Evolutionary conservation across 768 basidiomycete genomes (phyloP).

Genomic region (Psilocybe cyanescens): DNA sequence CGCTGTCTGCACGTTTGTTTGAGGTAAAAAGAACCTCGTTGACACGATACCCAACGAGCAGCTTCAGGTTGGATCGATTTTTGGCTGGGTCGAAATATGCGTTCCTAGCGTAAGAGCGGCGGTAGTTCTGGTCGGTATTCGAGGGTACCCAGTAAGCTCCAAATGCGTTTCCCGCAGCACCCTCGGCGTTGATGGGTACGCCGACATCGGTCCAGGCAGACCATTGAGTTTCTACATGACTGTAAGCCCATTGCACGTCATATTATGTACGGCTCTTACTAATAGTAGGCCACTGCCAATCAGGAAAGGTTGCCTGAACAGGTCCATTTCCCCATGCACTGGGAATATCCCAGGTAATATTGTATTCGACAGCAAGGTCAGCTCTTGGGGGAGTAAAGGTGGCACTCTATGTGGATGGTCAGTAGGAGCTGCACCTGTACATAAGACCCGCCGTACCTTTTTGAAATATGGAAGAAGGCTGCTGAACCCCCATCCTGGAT

Average conservation of each 20-base stretch:
- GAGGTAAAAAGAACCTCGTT: constrained; percentile 13
- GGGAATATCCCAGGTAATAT: constrained; percentile 17
- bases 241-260: not conserved
- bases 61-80: constrained; percentile 12
- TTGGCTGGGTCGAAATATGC: constrained; percentile 13
- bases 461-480: constrained; percentile 12
- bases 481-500: constrained; percentile 16
- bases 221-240: constrained; percentile 10
- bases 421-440: not conserved
- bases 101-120: constrained; percentile 13
- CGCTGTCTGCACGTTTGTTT: constrained; percentile 8
- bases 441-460: not conserved
- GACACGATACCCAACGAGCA: constrained; percentile 13
- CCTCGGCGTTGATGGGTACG: constrained; percentile 13
- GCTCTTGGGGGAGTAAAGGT: constrained; percentile 16
- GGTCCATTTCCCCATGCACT: constrained; percentile 15
- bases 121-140: constrained; percentile 18
- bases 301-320: constrained; percentile 16
- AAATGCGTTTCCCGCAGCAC: constrained; percentile 12
- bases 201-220: constrained; percentile 14
- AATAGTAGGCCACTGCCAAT: constrained; percentile 18
- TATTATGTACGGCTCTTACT: not conserved
- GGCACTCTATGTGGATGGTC: not conserved
- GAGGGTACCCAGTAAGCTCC: constrained; percentile 18
- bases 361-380: constrained; percentile 10